Conservation (phyloP, 179 eudicot genomes). For the Heliamphora ciliata region DNA sequence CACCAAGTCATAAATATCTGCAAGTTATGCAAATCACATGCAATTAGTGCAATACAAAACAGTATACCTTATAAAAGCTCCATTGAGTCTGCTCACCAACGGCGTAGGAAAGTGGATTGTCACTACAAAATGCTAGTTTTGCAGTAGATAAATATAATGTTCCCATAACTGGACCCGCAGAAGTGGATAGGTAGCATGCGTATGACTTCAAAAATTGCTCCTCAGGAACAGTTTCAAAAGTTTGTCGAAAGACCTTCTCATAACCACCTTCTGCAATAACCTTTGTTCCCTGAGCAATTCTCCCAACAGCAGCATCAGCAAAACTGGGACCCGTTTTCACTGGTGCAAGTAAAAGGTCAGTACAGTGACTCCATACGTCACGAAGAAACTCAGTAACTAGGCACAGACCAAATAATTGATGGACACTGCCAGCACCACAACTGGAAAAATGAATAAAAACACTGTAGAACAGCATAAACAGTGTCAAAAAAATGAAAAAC, state of each 20-base stretch:
- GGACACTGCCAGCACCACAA: too few species aligned
- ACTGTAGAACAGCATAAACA: not conserved
- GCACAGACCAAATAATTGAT: not conserved
- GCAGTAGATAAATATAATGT: conserved; percentile 58
- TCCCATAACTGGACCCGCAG: conserved; percentile 92
- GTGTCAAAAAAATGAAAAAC: not conserved
- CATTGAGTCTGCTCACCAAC: conserved; percentile 53
- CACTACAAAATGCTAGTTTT: conserved; percentile 79
- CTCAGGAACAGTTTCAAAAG: conserved; percentile 72
- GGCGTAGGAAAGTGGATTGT: conserved; percentile 77
- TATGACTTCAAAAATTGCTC: conserved; percentile 57
- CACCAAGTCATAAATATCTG: too few species aligned
- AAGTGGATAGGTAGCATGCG: conserved; percentile 83
- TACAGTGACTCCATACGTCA: not conserved
- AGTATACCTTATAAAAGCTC: conserved; percentile 74
- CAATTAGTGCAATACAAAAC: not conserved
- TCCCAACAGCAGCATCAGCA: conserved; percentile 81
- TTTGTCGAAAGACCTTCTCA: conserved; percentile 65
- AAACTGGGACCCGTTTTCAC: conserved; percentile 86
- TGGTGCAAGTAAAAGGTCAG: conserved; percentile 17
- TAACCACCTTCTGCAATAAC: conserved; percentile 86
- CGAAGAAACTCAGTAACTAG: not conserved
- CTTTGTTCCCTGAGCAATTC: conserved; percentile 73
- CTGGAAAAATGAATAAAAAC: too few species aligned
- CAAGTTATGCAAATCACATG: not conserved